phyloP scores from a whole-genome alignment of 2,329 filamentous ascomycete genomes.

The Sarocladium oryzae region DNA sequence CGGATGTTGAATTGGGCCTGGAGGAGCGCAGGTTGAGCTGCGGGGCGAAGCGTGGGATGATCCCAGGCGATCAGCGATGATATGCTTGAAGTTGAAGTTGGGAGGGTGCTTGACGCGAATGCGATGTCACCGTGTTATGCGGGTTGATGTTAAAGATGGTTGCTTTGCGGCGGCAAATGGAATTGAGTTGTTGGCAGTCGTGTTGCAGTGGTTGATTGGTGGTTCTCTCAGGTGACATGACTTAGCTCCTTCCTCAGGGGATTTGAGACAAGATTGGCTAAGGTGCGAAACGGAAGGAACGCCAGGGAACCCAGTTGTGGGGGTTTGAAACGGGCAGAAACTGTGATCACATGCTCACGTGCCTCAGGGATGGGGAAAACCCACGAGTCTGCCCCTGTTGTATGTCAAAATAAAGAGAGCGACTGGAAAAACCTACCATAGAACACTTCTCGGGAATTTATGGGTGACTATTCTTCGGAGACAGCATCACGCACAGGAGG shows the following conservation, averaged over 20 bases:
- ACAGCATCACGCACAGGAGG: too few relatives aligned
- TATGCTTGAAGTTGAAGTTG: not conserved
- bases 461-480: not conserved
- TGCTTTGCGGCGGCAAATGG: not conserved
- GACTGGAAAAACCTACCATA: too few relatives aligned
- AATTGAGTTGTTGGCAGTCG: not conserved
- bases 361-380: not conserved
- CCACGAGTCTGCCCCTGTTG: too few relatives aligned
- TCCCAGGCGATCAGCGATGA: constrained; percentile 1
- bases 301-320: not conserved
- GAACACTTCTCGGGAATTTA: too few relatives aligned
- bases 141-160: too few relatives aligned
- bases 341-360: not conserved
- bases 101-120: not conserved
- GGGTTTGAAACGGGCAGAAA: not conserved
- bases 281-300: not conserved
- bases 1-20: constrained; percentile 8
- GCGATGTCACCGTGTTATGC: not conserved
- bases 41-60: not conserved
- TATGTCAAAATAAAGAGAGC: too few relatives aligned
- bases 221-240: not conserved
- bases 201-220: not conserved
- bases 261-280: too few relatives aligned
- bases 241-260: too few relatives aligned
- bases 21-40: constrained; percentile 7